A percentile compares a stretch with the other conserved stretches of the same genome.
Evolutionary conservation across 2,329 filamentous ascomycete genomes (phyloP).

Genomic region (Exserohilum rostratum): DNA sequence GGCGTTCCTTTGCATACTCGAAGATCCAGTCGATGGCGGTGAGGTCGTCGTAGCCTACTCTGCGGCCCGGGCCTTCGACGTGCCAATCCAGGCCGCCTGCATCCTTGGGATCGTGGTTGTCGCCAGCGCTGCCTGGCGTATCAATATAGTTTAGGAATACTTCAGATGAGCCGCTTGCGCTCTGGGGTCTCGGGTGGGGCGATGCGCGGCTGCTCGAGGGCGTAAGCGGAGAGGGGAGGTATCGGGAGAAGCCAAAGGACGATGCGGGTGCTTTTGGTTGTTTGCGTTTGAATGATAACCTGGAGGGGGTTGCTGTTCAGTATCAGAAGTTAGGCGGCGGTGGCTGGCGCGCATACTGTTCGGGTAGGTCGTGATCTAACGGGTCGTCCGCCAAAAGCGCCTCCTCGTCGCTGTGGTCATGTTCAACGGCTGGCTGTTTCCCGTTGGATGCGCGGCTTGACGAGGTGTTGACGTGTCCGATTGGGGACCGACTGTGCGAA

Average conservation of each 20-base stretch:
- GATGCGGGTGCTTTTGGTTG: slow-evolving; percentile 58
- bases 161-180: slow-evolving; percentile 42
- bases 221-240: slow-evolving; percentile 51
- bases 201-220: slow-evolving; percentile 36
- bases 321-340: neutral
- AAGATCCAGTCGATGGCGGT: slow-evolving; percentile 99
- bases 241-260: slow-evolving; percentile 52
- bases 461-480: slow-evolving; percentile 52
- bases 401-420: slow-evolving; percentile 57
- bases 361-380: slow-evolving; percentile 56
- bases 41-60: slow-evolving; percentile 93
- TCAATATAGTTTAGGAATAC: slow-evolving; percentile 53
- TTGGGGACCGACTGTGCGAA: slow-evolving; percentile 41
- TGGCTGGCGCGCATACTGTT: slow-evolving; percentile 43
- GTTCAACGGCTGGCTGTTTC: slow-evolving; percentile 43
- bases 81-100: slow-evolving; percentile 74
- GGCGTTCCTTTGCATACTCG: slow-evolving; percentile 94
- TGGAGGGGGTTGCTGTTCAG: slow-evolving; percentile 18
- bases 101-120: slow-evolving; percentile 53
- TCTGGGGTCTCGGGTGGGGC: slow-evolving; percentile 34
- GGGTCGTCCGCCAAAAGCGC: slow-evolving; percentile 63
- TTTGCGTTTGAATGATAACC: slow-evolving; percentile 74
- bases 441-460: slow-evolving; percentile 50
- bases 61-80: slow-evolving; percentile 82
- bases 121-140: slow-evolving; percentile 44